Percentiles rank a stretch among this genome's conserved stretches.
phyloP scores from a whole-genome alignment of 2,329 filamentous ascomycete genomes.

The Alternaria solani region DNA sequence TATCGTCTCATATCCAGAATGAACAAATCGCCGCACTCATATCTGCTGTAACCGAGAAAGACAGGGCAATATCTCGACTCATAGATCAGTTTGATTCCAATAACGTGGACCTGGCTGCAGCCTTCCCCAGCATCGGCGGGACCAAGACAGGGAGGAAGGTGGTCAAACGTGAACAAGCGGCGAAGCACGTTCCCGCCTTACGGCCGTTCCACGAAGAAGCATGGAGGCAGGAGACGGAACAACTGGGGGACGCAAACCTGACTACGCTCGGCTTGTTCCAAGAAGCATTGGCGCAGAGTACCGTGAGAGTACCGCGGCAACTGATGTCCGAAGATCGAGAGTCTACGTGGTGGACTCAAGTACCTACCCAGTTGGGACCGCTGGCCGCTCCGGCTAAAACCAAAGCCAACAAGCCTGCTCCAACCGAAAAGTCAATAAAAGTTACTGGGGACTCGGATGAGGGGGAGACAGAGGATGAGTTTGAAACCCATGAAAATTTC shows the following conservation, averaged over 20 bases:
- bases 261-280: slow-evolving; percentile 46
- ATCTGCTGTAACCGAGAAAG: slow-evolving; percentile 63
- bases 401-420: slow-evolving; percentile 15
- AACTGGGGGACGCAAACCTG: slow-evolving; percentile 32
- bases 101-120: slow-evolving; percentile 62
- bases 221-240: slow-evolving; percentile 52
- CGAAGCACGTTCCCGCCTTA: slow-evolving; percentile 63
- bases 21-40: slow-evolving; percentile 60
- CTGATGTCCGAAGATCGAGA: slow-evolving; percentile 28
- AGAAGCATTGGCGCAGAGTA: slow-evolving; percentile 42
- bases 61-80: slow-evolving; percentile 65
- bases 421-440: slow-evolving; percentile 9
- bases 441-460: slow-evolving; percentile 28
- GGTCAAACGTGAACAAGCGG: slow-evolving; percentile 60
- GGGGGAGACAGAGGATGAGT: slow-evolving; percentile 49
- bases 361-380: slow-evolving; percentile 22
- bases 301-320: slow-evolving; percentile 34
- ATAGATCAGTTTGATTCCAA: slow-evolving; percentile 66
- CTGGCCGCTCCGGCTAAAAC: slow-evolving; percentile 20
- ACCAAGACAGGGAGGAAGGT: slow-evolving; percentile 55
- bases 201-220: slow-evolving; percentile 60
- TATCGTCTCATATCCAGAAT: slow-evolving; percentile 57
- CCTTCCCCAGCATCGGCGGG: slow-evolving; percentile 64
- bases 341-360: slow-evolving; percentile 32
- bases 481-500: slow-evolving; percentile 46